Percentiles rank a stretch among this genome's conserved stretches.
phyloP scores from a whole-genome alignment of 257 asterid genomes.

The Ocimum tenuiflorum region DNA sequence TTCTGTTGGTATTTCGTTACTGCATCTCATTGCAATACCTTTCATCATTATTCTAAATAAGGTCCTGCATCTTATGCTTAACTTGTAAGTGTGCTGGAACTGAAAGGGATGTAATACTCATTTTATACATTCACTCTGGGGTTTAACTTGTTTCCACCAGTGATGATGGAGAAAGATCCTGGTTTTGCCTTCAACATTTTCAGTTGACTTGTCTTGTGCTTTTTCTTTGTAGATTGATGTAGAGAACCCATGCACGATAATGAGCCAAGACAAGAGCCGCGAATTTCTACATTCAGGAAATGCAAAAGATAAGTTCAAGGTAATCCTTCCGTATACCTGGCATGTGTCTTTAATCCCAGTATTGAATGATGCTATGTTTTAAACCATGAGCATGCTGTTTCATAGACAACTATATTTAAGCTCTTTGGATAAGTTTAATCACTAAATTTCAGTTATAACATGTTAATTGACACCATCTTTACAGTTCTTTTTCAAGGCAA shows the following conservation, averaged over 20 bases:
- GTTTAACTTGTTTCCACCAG: conserved; percentile 2
- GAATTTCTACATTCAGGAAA: conserved; percentile 91
- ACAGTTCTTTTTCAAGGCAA: conserved; percentile 96
- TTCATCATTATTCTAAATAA: neutral
- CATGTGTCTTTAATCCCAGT: neutral
- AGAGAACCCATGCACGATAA: conserved; percentile 91
- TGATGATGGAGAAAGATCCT: conserved; percentile 3
- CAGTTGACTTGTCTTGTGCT: conserved; percentile 12
- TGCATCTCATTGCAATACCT: neutral
- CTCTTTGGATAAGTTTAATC: conserved; percentile 5
- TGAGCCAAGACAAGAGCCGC: conserved; percentile 96
- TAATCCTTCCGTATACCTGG: conserved; percentile 13
- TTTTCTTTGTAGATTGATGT: conserved; percentile 70
- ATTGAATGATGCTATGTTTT: conserved; percentile 3
- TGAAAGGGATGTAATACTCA: neutral
- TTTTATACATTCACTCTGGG: neutral
- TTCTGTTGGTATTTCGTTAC: neutral
- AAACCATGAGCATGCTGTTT: conserved; percentile 7
- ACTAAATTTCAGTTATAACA: conserved; percentile 1
- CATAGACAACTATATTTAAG: conserved; percentile 9
- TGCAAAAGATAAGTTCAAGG: conserved; percentile 90
- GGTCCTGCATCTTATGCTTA: neutral
- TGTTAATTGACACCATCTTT: conserved; percentile 19
- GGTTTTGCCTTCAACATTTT: neutral
- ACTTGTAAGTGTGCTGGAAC: neutral